Evolutionary conservation across 1,139 yeast species (phyloP), one percentile per base, ranked within the genome.

Genomic region (Pichia sp.): DNA sequence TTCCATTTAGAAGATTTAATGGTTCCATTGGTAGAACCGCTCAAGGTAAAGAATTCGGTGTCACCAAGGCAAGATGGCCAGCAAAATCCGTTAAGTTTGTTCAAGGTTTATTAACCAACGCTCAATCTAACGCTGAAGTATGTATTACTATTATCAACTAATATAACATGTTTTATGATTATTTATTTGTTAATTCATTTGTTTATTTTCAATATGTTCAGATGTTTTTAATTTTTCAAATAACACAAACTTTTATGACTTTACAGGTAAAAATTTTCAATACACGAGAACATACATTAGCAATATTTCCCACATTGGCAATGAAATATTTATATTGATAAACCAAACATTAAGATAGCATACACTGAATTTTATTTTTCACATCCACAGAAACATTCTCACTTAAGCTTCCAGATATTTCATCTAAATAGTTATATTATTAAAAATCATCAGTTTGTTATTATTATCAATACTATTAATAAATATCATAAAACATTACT

Each of bases 31-130:
- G 99, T 76, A 89, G 99, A 82, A 88, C 99, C 70, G 96, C 95
- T 68, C 99, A 93, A 82, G 99, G 97, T 80, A 93, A 93, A 81
- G 99, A 93, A 83, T 95, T 91, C 73, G 99, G 98, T 79, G 96
- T 90, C 74, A 90, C 97, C 84, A 91, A 88, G 82, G 99, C 98
- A 70, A 91, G 99, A 89, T 93, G 99, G 99, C 99, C 99, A 73
- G 96, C 83, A 66, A 93, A 95, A 87, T 88, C 96, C 63, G 97
- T 93, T 75, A 87, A 89, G 81, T 90, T 87, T 77, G 79, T 93
- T 72, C 84, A 87, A 75, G 97, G 89, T 75, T 84, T 93, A 74
- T 84, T 93, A 78, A 84, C 84, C 79, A 95, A 93, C 77, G 99
- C 99, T 73, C 93, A 90, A 77, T 84, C 99, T 72, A 95, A 93